Percentiles rank a stretch among this genome's conserved stretches.
phyloP scores from a whole-genome alignment of 176 grass and related monocot genomes.

The Areca catechu region DNA sequence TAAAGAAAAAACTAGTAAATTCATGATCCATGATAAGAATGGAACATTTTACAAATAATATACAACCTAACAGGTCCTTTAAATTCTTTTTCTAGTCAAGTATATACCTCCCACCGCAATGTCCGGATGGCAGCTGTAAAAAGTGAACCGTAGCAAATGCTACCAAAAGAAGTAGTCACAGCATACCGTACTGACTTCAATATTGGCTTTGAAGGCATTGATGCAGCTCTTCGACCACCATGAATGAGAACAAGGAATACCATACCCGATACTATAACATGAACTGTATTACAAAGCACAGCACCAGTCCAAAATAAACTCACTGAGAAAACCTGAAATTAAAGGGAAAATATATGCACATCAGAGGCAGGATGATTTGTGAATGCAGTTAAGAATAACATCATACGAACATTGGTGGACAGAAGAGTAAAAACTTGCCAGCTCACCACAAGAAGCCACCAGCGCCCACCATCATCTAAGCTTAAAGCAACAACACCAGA shows the following conservation, averaged over 20 bases:
- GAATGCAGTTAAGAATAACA: background rate
- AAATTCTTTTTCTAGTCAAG: background rate
- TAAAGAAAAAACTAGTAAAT: background rate
- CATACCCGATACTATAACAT: constrained; percentile 97
- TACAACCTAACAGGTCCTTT: background rate
- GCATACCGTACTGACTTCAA: constrained; percentile 66
- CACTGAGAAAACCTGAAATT: constrained; percentile 71
- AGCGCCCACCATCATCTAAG: constrained; percentile 71
- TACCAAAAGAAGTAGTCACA: constrained; percentile 87
- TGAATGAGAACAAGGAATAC: constrained; percentile 94
- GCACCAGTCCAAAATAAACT: constrained; percentile 98
- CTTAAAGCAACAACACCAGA: constrained; percentile 72
- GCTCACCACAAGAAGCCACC: constrained; percentile 99
- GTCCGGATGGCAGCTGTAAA: constrained; percentile 98
- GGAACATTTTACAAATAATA: background rate
- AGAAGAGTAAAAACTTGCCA: constrained; percentile 57
- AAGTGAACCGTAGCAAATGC: constrained; percentile 98
- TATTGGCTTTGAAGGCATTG: constrained; percentile 84
- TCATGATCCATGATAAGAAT: background rate
- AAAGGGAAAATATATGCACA: constrained; percentile 7
- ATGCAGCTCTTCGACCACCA: constrained; percentile 51
- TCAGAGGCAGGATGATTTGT: no score
- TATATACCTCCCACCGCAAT: constrained; percentile 78
- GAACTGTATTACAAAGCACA: constrained; percentile 90
- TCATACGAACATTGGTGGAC: constrained; percentile 4